phyloP scores from a whole-genome alignment of 2,329 filamentous ascomycete species.

The Ascomycota sp. region DNA sequence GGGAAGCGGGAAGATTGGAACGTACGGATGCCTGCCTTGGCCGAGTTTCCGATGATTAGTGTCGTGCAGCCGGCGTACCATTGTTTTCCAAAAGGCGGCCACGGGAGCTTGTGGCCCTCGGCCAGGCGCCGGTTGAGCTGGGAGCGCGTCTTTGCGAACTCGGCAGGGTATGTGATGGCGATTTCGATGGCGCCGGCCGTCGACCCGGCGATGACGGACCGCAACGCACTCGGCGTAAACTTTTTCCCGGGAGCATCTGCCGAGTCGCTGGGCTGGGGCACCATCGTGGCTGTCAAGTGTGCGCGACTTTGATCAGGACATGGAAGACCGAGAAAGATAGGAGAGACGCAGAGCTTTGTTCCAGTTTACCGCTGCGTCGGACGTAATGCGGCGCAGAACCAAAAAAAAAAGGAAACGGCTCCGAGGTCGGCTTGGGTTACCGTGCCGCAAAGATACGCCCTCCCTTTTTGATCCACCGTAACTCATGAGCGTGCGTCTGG shows the following conservation, averaged over 20 bases:
- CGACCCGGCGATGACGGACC: constrained; percentile 79
- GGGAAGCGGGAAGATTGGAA: constrained; percentile 4
- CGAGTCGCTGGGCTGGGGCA: constrained; percentile 7
- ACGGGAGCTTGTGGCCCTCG: constrained; percentile 72
- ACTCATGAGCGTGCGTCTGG: no score
- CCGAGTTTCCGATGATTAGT: constrained; percentile 84
- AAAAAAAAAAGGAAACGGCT: no score
- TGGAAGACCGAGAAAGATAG: no score
- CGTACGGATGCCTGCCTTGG: constrained; percentile 87
- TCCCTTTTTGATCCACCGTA: no score
- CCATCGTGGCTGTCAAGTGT: constrained; percentile 7
- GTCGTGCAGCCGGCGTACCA: constrained; percentile 99
- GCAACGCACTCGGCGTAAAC: constrained; percentile 53
- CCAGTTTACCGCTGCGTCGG: no score
- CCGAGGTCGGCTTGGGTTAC: no score
- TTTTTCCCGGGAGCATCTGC: constrained; percentile 9
- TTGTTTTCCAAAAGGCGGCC: constrained; percentile 79
- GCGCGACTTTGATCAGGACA: no score
- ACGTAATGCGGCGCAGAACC: no score
- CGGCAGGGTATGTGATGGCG: constrained; percentile 83
- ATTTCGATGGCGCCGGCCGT: constrained; percentile 93
- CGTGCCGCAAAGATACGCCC: no score
- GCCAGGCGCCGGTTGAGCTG: constrained; percentile 77
- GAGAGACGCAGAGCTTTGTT: no score
- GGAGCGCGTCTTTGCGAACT: constrained; percentile 89